Evolutionary conservation across 2,329 filamentous ascomycete genomes (phyloP), one percentile per base, ranked within the genome.

Genomic region (Raffaelea ambrosiae): DNA sequence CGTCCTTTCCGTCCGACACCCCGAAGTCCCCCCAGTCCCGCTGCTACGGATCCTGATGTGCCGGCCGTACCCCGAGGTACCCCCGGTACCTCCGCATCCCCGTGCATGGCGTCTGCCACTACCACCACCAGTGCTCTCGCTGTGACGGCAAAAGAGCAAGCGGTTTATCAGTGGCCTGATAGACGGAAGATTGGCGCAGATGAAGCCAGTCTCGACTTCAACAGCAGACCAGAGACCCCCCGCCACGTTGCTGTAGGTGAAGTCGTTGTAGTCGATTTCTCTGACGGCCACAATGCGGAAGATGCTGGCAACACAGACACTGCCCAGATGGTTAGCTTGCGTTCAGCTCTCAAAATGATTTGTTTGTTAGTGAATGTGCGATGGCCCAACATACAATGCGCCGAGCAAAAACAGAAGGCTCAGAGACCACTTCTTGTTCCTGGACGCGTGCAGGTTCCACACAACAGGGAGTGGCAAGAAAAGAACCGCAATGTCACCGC

Each of bases 371-470:
- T n/a, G n/a, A n/a, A n/a, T n/a, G n/a, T n/a, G n/a, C n/a, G n/a
- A n/a, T n/a, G n/a, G n/a, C n/a, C n/a, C n/a, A n/a, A n/a, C 26
- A 29, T 50, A 63, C 61, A 63, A 59, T 21, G 57, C 56, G 16
- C 61, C 61, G 10, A 63, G 54, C 16, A 63, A 48, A 40, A 63
- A 62, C 16, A 64, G 43, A 23, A 62, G 58, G 20, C 58, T 62
- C 26, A 63, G 43, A 1, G 60, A 61, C 52, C 51, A 55, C 48
- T 62, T 63, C 40, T 56, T 59, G 41, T 52, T 58, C 46, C 48
- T 57, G 1, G 58, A 59, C 16, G 60, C 56, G 40, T 61, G 55
- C 35, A 63, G 43, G 3, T 45, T 39, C 61, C 60, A 63, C 10
- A 64, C 55, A 3, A 62, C 55, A 1, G 61, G 61, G 14, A 63